Conservation (phyloP, 1,284 basidiomycete species). For the Gymnopus androsaceus region DNA sequence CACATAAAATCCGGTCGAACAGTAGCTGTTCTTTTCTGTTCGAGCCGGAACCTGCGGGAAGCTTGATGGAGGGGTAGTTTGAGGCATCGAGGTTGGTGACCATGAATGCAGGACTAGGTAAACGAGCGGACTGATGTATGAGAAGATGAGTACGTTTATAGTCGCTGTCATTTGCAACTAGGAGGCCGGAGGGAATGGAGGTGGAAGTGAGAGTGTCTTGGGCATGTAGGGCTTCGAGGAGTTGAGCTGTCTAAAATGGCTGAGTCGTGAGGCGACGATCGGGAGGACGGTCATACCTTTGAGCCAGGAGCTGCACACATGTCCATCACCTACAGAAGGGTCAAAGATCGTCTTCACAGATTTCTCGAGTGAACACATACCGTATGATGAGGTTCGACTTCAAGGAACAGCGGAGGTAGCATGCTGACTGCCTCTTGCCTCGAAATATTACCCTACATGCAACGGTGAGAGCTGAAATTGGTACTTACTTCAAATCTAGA, state of each 20-base stretch:
- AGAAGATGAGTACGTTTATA: conserved; percentile 95
- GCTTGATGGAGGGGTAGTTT: conserved; percentile 77
- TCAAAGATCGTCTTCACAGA: conserved; percentile 9
- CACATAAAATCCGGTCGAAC: conserved; percentile 94
- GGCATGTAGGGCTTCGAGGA: conserved; percentile 86
- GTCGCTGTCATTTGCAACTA: conserved; percentile 92
- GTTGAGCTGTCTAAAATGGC: conserved; percentile 73
- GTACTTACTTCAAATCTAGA: conserved; percentile 17
- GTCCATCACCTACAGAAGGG: conserved; percentile 74
- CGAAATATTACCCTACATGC: conserved; percentile 85
- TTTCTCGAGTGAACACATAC: conserved; percentile 42
- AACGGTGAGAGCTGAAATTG: background rate
- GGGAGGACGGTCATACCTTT: conserved; percentile 55
- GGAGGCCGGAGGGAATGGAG: conserved; percentile 73
- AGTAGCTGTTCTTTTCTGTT: conserved; percentile 49
- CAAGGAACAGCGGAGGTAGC: conserved; percentile 94
- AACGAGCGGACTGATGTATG: conserved; percentile 94
- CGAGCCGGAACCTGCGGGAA: conserved; percentile 36
- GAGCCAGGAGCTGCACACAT: conserved; percentile 99
- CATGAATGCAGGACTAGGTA: conserved; percentile 91
- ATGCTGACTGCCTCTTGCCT: conserved; percentile 98
- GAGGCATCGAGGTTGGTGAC: conserved; percentile 97
- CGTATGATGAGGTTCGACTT: conserved; percentile 89
- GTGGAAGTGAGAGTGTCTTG: conserved; percentile 61
- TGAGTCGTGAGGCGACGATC: background rate